Base-by-base conservation (phyloP, 192 early-diverging fungal species). In the Podila horticola region DNA sequence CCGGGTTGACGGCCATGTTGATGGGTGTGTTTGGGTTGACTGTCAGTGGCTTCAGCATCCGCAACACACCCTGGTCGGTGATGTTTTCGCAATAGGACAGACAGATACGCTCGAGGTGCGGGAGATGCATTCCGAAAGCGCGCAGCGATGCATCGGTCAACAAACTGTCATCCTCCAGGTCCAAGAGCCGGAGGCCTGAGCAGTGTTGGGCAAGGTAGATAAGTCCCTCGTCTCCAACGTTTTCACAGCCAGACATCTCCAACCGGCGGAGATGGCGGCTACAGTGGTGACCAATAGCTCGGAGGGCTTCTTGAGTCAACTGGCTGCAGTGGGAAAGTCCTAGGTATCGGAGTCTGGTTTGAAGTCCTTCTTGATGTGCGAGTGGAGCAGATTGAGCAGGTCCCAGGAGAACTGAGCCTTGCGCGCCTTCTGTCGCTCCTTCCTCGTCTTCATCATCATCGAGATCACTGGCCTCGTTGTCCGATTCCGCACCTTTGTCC, bases 171-270 rank as follows among this genome's bases (percentile, higher is more conserved):
- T 81, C 71, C 30, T 81, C 77, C 29, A 81, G 71, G 60, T 81
- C 77, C 22, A 81, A 33, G 34, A 69, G 60, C 3, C 63, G 49
- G 26, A 81, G 61, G 2, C 48, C 52, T 3, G 60, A 48, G 22
- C 77, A 81, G 33, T 69, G 66, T 45, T 81, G 83, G 20, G 74
- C 63, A 13, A 89, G 24, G 58, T 69, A 45, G 4, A 64, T 38
- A 4, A 86, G 74, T 2, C 85, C 87, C 24, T 84, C 79, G 30
- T 89, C 85, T 0, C 75, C 76, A 22, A 89, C 26, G 22, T 63
- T 62, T 12, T 74, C 71, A 62, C 87, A 86, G 24, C 83, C 84
- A 0, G 87, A 75, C 20, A 89, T 62, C 66, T 89, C 84, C 7
- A 89, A 66, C n/a, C 86, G 87, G 4, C 84, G 82, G 15, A 89